Evolutionary conservation across 495 filamentous ascomycete species (phyloP), one percentile per base, ranked within the genome.

Genomic region (Penicillium bovifimosum): DNA sequence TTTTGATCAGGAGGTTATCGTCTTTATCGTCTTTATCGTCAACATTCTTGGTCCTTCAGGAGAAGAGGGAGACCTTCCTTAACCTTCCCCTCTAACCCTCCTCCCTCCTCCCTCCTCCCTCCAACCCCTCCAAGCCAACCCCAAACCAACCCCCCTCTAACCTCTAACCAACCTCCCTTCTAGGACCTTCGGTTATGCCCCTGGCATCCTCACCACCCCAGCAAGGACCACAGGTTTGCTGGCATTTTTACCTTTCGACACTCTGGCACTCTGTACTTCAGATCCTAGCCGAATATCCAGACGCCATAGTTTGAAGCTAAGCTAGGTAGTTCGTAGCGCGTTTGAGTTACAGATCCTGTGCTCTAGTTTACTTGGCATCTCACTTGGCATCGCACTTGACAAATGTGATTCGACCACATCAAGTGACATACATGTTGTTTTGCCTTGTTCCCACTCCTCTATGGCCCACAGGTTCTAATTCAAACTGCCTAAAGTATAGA

Each of bases 281-380:
- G 2, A 16, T 24, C 10, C 11, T 34, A 8, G 13, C n/a, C 34
- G 34, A 16, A 17, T 28, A n/a, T 9, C 35, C 35, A 6, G 18
- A 18, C 11, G 11, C 44, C 17, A 52, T 14, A 40, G 55, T 58
- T 59, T 56, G 49, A 50, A 47, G 50, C 40, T 50, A 47, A 46
- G 31, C 20, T 32, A 42, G 41, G 47, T 56, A 53, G 60, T 63
- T 65, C 58, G 41, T 62, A 62, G 62, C 50, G 63, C 59, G 63
- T 66, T 66, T 66, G 63, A 64, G 49, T 33, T 61, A 64, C 18
- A 63, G 49, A 36, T 33, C 55, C 46, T 54, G 54, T 58, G 2
- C 20, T 24, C 20, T 24, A 24, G 61, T 51, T 60, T 59, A 53
- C 52, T 63, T 56, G 56, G 56, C 56, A 52, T 36, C 20, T 45